A percentile compares a stretch with the other conserved stretches of the same genome.
phyloP scores from a whole-genome alignment of 1,284 basidiomycete species.

The Trametes sp. region DNA sequence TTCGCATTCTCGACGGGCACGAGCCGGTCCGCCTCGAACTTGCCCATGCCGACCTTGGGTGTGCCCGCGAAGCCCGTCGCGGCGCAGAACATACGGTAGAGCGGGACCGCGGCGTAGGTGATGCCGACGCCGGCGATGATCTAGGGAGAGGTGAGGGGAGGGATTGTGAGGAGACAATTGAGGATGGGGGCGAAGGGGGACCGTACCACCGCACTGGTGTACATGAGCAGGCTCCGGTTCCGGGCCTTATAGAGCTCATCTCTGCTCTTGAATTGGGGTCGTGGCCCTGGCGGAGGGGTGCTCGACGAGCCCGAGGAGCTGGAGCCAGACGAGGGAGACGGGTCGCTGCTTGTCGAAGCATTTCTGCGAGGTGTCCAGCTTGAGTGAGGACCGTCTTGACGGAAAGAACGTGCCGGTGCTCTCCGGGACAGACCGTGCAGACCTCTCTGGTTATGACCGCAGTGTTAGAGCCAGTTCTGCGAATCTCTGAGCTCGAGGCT shows the following conservation, averaged over 20 bases:
- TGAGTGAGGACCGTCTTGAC: not conserved
- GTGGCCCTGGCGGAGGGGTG: constrained; percentile 25
- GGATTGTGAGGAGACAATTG: constrained; percentile 4
- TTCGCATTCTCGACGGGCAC: constrained; percentile 75
- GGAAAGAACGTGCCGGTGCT: constrained; percentile 2
- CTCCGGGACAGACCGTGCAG: constrained; percentile 18
- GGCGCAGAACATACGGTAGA: constrained; percentile 98
- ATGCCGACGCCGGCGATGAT: constrained; percentile 85
- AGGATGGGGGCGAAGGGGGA: not conserved
- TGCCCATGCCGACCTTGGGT: constrained; percentile 85
- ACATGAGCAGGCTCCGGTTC: constrained; percentile 82
- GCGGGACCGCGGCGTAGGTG: constrained; percentile 95
- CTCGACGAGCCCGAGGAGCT: constrained; percentile 12
- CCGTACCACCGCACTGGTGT: constrained; percentile 79
- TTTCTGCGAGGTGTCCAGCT: constrained; percentile 21
- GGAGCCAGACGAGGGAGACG: constrained; percentile 22
- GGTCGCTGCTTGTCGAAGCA: constrained; percentile 25
- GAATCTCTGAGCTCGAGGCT: not conserved
- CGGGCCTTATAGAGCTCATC: constrained; percentile 53
- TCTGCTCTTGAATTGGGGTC: constrained; percentile 32
- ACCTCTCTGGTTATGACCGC: constrained; percentile 6
- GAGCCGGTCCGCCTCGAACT: constrained; percentile 84
- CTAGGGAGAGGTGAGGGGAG: constrained; percentile 45
- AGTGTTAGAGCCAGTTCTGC: not conserved
- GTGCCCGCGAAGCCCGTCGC: constrained; percentile 98